Evolutionary conservation across 2,329 filamentous ascomycete genomes (phyloP), one percentile per base, ranked within the genome.

Genomic region (Fusarium nelsonii): DNA sequence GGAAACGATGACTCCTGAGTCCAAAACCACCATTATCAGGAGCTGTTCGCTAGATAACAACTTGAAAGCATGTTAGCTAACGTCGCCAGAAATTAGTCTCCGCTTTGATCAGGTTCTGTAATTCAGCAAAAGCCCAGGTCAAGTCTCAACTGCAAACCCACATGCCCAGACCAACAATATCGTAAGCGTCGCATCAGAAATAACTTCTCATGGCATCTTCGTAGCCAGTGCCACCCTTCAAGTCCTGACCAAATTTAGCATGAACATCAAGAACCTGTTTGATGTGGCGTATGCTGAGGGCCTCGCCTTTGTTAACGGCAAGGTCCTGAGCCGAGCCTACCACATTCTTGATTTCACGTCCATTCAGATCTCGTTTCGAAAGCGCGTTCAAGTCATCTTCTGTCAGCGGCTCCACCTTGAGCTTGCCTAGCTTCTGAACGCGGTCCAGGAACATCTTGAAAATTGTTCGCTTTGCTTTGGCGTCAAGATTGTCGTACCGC

Each of bases 191-290:
- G 23, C 30, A 28, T 56, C 79, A 90, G 59, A 87, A 90, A 72
- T 96, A 96, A 74, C 90, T 92, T 69, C 91, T 85, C 93, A 96
- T 95, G 0, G 92, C 92, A 76, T 96, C 93, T 70, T 92, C 83
- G 72, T 93, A 97, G 1, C 93, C 93, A 1, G 87, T 84, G 0
- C 93, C 93, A 7, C 93, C 94, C 77, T 91, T 93, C 51, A 97
- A 83, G 76, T 97, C 93, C 32, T 90, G 86, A 68, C 95, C 92
- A 78, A 97, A 97, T 36, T 88, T 91, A 78, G 92, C 90, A 26
- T 91, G 90, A 3, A 97, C 92, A 43, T 94, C 91, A n/a, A 97
- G 85, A 14, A 97, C 92, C 65, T 92, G 88, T 70, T 87, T 88
- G 76, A 97, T 91, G 74, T 97, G 93, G 50, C 84, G 84, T 91